Conservation (phyloP, 2,329 filamentous ascomycete genomes). For the Xylariaceae sp. region DNA sequence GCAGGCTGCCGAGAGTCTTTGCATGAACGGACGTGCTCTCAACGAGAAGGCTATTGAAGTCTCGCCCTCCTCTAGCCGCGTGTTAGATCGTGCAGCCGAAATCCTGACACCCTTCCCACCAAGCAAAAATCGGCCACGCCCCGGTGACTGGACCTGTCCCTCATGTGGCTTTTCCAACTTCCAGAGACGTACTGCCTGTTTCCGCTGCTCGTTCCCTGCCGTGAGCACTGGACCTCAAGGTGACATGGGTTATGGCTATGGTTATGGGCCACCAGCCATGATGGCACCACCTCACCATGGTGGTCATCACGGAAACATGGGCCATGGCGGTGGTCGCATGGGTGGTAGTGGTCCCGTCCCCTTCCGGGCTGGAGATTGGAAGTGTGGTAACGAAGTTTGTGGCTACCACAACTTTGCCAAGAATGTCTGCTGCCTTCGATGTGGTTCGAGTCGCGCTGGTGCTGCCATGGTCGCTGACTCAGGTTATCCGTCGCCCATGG, state of each 20-base stretch:
- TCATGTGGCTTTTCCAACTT: conserved; percentile 99
- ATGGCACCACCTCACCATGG: conserved; percentile 80
- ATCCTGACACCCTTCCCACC: conserved; percentile 97
- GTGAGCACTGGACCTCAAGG: conserved; percentile 77
- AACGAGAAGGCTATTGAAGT: conserved; percentile 99
- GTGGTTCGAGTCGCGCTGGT: conserved; percentile 90
- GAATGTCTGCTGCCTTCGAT: conserved; percentile 96
- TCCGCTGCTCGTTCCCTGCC: conserved; percentile 98
- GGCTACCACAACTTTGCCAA: conserved; percentile 99
- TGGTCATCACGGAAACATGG: conserved; percentile 57
- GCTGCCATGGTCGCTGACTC: conserved; percentile 95
- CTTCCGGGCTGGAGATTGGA: conserved; percentile 98
- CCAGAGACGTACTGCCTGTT: conserved; percentile 96
- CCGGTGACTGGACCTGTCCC: conserved; percentile 98
- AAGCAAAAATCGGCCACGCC: conserved; percentile 96
- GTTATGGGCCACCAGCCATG: conserved; percentile 76
- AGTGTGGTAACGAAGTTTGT: conserved; percentile 96
- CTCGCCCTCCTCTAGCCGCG: conserved; percentile 94
- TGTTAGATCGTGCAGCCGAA: conserved; percentile 92
- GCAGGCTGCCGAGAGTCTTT: conserved; percentile 94
- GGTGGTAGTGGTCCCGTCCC: conserved; percentile 86
- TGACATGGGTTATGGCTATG: conserved; percentile 57
- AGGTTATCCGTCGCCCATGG: conserved; percentile 89
- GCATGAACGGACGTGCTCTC: conserved; percentile 97
- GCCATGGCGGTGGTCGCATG: conserved; percentile 71